Conservation (phyloP, 495 filamentous ascomycete species). For the Aspergillus campestris region DNA sequence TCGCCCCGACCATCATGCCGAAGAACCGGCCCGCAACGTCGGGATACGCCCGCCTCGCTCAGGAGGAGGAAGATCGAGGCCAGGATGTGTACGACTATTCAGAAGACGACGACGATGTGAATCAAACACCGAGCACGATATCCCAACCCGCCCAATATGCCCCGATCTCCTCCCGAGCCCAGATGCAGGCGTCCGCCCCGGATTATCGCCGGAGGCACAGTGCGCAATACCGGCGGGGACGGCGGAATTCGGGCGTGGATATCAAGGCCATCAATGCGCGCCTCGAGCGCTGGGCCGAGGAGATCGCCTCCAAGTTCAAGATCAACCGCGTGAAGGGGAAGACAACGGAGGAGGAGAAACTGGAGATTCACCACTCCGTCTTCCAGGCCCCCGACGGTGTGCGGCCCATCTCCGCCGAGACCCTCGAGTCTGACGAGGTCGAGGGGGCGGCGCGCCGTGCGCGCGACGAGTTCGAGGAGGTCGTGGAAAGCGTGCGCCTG, state of each 20-base stretch:
- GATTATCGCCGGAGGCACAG: slow-evolving; percentile 38
- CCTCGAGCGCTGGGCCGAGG: slow-evolving; percentile 92
- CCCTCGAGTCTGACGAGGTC: slow-evolving; percentile 52
- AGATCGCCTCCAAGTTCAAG: slow-evolving; percentile 97
- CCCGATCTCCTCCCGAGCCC: slow-evolving; percentile 44
- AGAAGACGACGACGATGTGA: slow-evolving; percentile 59
- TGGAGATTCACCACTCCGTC: slow-evolving; percentile 96
- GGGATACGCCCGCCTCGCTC: slow-evolving; percentile 85
- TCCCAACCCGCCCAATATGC: slow-evolving; percentile 63
- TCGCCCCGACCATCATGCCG: slow-evolving; percentile 32
- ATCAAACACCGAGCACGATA: slow-evolving; percentile 46
- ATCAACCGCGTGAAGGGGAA: slow-evolving; percentile 69
- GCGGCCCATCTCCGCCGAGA: slow-evolving; percentile 66
- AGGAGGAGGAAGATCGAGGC: slow-evolving; percentile 67
- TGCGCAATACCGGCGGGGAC: slow-evolving; percentile 43
- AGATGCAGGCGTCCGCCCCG: slow-evolving; percentile 38
- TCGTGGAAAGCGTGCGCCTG: slow-evolving; percentile 79
- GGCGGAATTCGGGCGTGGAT: slow-evolving; percentile 86
- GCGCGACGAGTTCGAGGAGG: slow-evolving; percentile 73
- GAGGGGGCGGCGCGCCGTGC: slow-evolving; percentile 52
- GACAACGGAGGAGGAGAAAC: slow-evolving; percentile 67
- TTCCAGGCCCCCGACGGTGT: slow-evolving; percentile 87
- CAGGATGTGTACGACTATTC: slow-evolving; percentile 57
- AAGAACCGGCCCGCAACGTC: slow-evolving; percentile 65
- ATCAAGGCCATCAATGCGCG: slow-evolving; percentile 98